Conservation (phyloP, 176 grass and related monocot species). For the Saccharum spontaneum region DNA sequence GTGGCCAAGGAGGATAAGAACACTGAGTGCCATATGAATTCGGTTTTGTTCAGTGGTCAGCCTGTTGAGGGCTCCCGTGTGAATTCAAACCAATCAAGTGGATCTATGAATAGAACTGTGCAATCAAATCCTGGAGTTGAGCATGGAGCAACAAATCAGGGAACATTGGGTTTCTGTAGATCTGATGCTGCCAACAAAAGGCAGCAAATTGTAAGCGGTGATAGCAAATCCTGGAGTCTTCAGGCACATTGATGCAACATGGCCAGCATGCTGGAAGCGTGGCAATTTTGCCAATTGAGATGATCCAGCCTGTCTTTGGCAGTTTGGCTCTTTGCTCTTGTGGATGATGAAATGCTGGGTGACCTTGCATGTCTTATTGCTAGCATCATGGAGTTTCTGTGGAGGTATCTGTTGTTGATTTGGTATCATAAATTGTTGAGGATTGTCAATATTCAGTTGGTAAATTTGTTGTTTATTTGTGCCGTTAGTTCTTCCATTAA, state of each 20-base stretch:
- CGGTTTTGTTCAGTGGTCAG: too few species aligned
- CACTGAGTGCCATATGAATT: background rate
- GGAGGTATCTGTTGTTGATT: conserved; percentile 55
- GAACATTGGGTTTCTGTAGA: background rate
- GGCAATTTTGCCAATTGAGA: conserved; percentile 79
- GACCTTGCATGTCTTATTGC: conserved; percentile 76
- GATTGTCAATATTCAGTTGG: conserved; percentile 7
- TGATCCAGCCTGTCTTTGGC: conserved; percentile 71
- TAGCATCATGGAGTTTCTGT: conserved; percentile 74
- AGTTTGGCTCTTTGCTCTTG: conserved; percentile 11
- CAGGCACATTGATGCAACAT: conserved; percentile 51
- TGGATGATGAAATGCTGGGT: conserved; percentile 91
- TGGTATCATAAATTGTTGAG: conserved; percentile 16
- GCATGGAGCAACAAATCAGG: conserved; percentile 20
- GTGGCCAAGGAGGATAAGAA: background rate
- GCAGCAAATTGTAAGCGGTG: conserved; percentile 42
- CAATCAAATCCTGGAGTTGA: conserved; percentile 43
- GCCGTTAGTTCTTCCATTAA: background rate
- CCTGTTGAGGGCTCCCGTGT: background rate
- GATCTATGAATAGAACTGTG: conserved; percentile 27
- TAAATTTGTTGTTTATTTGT: conserved; percentile 3
- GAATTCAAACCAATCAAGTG: conserved; percentile 36
- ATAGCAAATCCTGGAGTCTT: conserved; percentile 52
- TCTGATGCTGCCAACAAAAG: conserved; percentile 32
- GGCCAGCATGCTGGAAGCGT: conserved; percentile 50